Evolutionary conservation across 139 green algal species (phyloP).

Genomic region (Zygnema circumcarinatum): DNA sequence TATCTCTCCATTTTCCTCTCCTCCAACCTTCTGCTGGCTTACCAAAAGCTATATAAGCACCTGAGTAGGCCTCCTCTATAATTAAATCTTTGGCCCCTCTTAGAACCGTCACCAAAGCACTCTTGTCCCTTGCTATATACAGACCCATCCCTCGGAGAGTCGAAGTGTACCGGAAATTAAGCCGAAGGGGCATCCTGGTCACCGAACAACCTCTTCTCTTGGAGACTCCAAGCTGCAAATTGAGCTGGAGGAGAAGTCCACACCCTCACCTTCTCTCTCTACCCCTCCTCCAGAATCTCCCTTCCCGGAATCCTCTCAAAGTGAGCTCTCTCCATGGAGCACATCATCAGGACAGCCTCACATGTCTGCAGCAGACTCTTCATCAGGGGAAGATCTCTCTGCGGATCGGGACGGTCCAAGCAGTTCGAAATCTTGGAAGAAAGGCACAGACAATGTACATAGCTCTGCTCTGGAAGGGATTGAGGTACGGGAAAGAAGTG

Average conservation of each 20-base stretch:
- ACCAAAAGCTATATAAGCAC: too few species aligned
- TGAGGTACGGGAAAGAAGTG: background rate
- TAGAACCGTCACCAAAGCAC: too few species aligned
- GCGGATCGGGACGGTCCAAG: too few species aligned
- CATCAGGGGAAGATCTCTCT: background rate
- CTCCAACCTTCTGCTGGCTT: too few species aligned
- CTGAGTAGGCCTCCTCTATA: too few species aligned
- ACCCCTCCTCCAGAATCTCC: background rate
- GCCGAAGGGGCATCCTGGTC: background rate
- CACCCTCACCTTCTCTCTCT: background rate
- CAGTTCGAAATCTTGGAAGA: background rate
- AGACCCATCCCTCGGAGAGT: background rate
- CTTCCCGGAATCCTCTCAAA: background rate
- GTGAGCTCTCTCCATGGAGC: background rate
- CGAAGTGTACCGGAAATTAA: background rate
- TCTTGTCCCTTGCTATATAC: too few species aligned
- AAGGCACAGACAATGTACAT: background rate
- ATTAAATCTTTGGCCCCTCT: too few species aligned
- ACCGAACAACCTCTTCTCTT: background rate
- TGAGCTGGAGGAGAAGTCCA: background rate
- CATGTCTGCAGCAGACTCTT: background rate
- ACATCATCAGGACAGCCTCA: background rate
- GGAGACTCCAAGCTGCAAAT: background rate
- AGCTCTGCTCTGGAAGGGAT: background rate
- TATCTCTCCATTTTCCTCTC: too few species aligned